phyloP scores from a whole-genome alignment of 805 yeast species.

The Debaryomyces tyrocola region DNA sequence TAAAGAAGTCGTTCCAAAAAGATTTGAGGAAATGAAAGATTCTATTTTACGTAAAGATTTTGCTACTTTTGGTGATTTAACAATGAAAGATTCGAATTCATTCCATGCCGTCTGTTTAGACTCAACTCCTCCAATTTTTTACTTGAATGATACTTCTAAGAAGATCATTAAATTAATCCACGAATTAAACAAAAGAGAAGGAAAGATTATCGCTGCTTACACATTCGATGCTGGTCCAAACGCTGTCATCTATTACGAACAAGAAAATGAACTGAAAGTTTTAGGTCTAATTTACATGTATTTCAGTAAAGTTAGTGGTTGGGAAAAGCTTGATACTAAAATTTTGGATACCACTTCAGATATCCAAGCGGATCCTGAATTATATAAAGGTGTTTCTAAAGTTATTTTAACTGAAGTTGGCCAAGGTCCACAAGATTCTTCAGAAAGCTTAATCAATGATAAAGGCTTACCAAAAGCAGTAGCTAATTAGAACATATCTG shows the following conservation, averaged over 20 bases:
- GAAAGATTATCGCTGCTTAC: constrained; percentile 83
- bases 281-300: constrained; percentile 66
- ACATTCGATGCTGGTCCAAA: constrained; percentile 99
- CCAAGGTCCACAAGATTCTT: constrained; percentile 72
- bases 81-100: constrained; percentile 95
- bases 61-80: constrained; percentile 76
- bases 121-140: constrained; percentile 93
- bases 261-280: constrained; percentile 69
- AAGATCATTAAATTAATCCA: constrained; percentile 78
- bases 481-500: neutral
- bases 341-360: constrained; percentile 20
- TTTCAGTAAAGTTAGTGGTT: constrained; percentile 64
- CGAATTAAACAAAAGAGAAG: constrained; percentile 65
- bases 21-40: constrained; percentile 79
- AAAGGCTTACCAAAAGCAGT: constrained; percentile 57
- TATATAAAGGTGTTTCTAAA: constrained; percentile 73
- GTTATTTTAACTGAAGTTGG: constrained; percentile 87
- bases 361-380: constrained; percentile 47
- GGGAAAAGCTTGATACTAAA: constrained; percentile 46
- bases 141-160: constrained; percentile 87
- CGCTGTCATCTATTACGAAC: constrained; percentile 89
- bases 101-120: constrained; percentile 98
- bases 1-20: constrained; percentile 76
- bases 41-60: constrained; percentile 78
- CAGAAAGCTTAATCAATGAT: constrained; percentile 55